A percentile compares a stretch with the other conserved stretches of the same genome.
Conservation (phyloP, 257 asterid genomes). For the Solanum chiquidenum region DNA sequence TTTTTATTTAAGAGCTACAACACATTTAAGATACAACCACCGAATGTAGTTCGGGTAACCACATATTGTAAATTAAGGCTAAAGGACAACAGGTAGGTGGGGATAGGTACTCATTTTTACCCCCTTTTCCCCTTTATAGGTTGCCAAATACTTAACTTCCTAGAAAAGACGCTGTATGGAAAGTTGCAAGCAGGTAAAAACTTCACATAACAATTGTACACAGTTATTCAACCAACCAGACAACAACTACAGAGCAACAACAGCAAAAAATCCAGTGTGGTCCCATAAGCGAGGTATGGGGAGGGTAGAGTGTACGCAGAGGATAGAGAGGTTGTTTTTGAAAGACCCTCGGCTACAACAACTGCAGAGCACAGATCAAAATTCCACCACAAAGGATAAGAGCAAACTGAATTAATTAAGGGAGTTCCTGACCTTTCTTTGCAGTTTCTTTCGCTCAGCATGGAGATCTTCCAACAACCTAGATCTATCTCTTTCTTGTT, state of each 20-base stretch:
- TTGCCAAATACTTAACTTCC: background rate
- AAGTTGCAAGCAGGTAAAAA: background rate
- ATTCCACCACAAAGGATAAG: background rate
- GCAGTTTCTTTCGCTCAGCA: slow-evolving; percentile 43
- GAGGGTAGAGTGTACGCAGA: background rate
- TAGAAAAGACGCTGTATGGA: background rate
- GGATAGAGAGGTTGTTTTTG: background rate
- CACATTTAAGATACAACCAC: background rate
- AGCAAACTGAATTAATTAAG: background rate
- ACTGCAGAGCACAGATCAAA: background rate
- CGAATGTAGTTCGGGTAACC: background rate
- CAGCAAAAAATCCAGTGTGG: background rate
- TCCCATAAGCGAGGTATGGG: background rate
- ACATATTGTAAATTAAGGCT: background rate
- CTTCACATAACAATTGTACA: background rate
- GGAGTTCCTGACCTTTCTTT: slow-evolving; percentile 29
- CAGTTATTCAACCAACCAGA: background rate
- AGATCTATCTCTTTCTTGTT: slow-evolving; percentile 23
- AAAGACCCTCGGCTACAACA: background rate
- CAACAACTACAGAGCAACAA: background rate
- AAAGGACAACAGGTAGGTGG: background rate
- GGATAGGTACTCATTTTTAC: background rate
- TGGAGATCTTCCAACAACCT: slow-evolving; percentile 50
- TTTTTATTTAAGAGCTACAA: background rate
- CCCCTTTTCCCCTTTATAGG: background rate